These are phyloP conservation scores for Centaurea solstitialis DNA, from an alignment of 129 eudicot genomes.

Conservation along the genomic window DNA sequence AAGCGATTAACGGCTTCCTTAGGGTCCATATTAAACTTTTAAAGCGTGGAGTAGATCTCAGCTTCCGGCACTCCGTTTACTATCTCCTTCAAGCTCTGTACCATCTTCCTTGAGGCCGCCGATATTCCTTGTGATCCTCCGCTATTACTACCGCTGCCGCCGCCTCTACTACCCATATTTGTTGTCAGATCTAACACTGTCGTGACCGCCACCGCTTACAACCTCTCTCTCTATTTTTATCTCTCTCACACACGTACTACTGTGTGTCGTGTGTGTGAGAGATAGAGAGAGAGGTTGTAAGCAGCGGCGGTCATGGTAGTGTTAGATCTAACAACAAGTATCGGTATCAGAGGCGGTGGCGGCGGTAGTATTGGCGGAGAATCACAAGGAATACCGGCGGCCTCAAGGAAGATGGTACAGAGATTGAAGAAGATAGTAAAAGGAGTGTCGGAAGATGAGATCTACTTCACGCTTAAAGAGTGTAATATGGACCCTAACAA, in stretches of 20 bases:
- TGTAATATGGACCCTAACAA: slow-evolving; percentile 95
- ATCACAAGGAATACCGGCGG: slow-evolving; percentile 47
- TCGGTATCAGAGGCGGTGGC: slow-evolving; percentile 53
- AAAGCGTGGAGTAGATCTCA: slow-evolving; percentile 84
- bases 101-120: slow-evolving; percentile 65
- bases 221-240: background rate
- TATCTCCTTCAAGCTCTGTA: slow-evolving; percentile 76
- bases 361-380: slow-evolving; percentile 38
- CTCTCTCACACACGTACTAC: background rate
- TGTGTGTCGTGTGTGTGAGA: too few relatives aligned
- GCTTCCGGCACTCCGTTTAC: slow-evolving; percentile 61
- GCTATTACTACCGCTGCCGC: slow-evolving; percentile 35
- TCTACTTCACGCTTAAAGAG: slow-evolving; percentile 79
- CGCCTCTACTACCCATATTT: slow-evolving; percentile 52
- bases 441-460: slow-evolving; percentile 65
- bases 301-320: background rate
- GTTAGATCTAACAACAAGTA: slow-evolving; percentile 32
- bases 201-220: slow-evolving; percentile 1
- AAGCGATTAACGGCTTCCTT: slow-evolving; percentile 74
- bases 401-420: slow-evolving; percentile 62
- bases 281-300: background rate
- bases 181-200: slow-evolving; percentile 25
- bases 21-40: slow-evolving; percentile 95
- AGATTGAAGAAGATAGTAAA: slow-evolving; percentile 80
- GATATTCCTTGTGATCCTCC: slow-evolving; percentile 54